phyloP scores from a whole-genome alignment of 1,139 yeast genomes.

The Geotrichum fermentans region DNA sequence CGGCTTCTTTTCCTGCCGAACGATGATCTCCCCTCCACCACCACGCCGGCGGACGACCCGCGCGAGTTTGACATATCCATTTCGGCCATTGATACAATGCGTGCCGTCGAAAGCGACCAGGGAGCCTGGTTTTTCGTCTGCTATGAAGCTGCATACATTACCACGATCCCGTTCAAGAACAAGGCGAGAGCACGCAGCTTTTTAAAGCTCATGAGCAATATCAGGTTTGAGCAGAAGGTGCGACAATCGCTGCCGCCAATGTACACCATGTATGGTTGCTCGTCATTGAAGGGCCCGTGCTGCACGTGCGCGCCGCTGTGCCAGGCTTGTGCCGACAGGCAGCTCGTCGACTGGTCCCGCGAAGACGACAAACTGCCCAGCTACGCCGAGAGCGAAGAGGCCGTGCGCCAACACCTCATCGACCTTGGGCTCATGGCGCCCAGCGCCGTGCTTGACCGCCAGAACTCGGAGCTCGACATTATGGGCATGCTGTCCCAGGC shows the following conservation, averaged over 20 bases:
- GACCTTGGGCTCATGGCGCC: slow-evolving; percentile 14
- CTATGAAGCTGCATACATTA: slow-evolving; percentile 27
- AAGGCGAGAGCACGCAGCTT: slow-evolving; percentile 30
- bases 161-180: slow-evolving; percentile 32
- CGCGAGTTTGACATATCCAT: slow-evolving; percentile 31
- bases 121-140: slow-evolving; percentile 27
- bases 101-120: slow-evolving; percentile 27
- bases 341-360: slow-evolving; percentile 16
- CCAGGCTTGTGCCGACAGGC: neutral
- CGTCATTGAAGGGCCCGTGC: neutral
- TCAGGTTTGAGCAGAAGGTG: slow-evolving; percentile 35
- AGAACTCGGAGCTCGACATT: slow-evolving; percentile 6
- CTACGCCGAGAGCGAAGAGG: slow-evolving; percentile 18
- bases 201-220: slow-evolving; percentile 31
- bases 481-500: slow-evolving; percentile 15
- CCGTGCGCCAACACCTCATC: slow-evolving; percentile 19
- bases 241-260: slow-evolving; percentile 33
- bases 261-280: slow-evolving; percentile 21
- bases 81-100: slow-evolving; percentile 31
- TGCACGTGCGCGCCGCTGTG: slow-evolving; percentile 2
- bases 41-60: neutral
- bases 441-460: slow-evolving; percentile 13
- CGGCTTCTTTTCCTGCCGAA: slow-evolving; percentile 32
- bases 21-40: slow-evolving; percentile 7
- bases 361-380: slow-evolving; percentile 15